Base-by-base conservation (phyloP, 1,139 yeast species). In the Meyerozyma elateridarum region DNA sequence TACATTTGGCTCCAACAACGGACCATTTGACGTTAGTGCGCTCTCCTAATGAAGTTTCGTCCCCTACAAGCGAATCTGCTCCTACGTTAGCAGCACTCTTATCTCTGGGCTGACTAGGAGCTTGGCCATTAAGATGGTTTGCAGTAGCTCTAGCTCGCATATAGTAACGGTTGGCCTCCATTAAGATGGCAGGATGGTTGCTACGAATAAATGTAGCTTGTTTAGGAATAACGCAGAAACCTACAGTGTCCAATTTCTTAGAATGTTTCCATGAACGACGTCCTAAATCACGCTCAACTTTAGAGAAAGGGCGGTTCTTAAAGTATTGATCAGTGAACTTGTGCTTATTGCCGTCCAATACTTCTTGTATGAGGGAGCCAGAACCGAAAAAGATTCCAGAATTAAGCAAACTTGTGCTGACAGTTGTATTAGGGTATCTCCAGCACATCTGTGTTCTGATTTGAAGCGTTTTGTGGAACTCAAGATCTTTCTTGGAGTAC, bases 221-320 rank as follows among this genome's bases (percentile, higher is more conserved):
- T 24, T 70, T 62, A 2, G 94, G 91, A 31, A 85, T 49, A 26
- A 78, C 69, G 40, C 79, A 67, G 43, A 85, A 65, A 4, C 82
- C 80, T 21, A 85, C 73, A 0, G 80, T 73, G 37, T 77, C 85
- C 42, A 69, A 66, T n/a, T 56, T 51, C 6, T 51, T 49, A 0
- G 82, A 67, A 52, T 88, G 96, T 47, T 73, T 75, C 98, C 98
- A 91, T 3, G 96, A 81, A 45, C 95, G 74, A 55, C 97, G 75
- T 3, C 95, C 93, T 39, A 91, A 59, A 50, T 88, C 96, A 48
- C 97, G 76, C 20, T 87, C 73, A 20, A 89, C 68, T 52, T 85
- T 85, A 20, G 76, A 71, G 34, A 84, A 61, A 6, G 88, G 69
- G 44, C 80, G 61, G 36, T 52, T 49, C 18, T 49, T 46, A 45